These are phyloP conservation scores for Dictyostelium citrinum DNA, from an alignment of 78 protist species.

Conservation along the genomic window DNA sequence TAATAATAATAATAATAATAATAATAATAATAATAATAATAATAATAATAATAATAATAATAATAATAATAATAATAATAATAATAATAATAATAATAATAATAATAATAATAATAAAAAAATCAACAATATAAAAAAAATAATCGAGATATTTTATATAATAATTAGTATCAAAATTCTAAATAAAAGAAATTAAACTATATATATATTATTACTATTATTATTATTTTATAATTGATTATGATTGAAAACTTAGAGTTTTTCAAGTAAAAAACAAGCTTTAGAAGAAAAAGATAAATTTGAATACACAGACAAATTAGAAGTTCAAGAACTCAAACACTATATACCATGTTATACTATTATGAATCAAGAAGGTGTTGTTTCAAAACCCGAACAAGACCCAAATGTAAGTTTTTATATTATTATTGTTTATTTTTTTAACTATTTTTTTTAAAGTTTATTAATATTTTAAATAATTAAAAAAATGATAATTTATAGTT, in stretches of 20 bases:
- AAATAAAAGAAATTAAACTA: background rate
- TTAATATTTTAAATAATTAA: no score
- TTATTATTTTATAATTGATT: no score
- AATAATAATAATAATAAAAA: background rate
- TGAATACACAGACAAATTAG: slow-evolving; percentile 40
- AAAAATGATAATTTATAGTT: slow-evolving; percentile 25
- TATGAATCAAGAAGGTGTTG: slow-evolving; percentile 78
- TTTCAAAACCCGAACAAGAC: slow-evolving; percentile 35
- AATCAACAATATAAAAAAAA: background rate
- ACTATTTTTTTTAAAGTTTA: background rate
- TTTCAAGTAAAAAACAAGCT: background rate
- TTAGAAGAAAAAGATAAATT: slow-evolving; percentile 8
- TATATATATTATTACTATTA: background rate
- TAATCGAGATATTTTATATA: background rate
- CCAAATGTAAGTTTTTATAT: slow-evolving; percentile 54
- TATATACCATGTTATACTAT: slow-evolving; percentile 68
- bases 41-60: no score
- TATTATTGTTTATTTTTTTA: background rate
- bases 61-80: no score
- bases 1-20: no score
- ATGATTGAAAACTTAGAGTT: background rate
- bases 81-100: no score
- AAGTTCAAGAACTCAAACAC: slow-evolving; percentile 30
- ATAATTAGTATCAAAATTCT: background rate
- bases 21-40: no score